phyloP scores from a whole-genome alignment of 176 grass and related monocot species.

The Avena eriantha region DNA sequence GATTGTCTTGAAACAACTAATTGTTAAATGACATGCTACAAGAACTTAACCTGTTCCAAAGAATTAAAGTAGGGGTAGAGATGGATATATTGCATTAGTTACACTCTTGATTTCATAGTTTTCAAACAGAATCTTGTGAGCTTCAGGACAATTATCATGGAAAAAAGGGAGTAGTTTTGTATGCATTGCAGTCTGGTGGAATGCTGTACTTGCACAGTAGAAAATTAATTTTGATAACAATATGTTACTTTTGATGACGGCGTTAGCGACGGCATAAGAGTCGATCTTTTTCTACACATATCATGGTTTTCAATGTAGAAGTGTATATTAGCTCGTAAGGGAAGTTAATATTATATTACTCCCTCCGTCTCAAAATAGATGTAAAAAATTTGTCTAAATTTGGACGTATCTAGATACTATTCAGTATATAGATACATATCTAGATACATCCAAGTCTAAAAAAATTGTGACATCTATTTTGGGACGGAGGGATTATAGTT shows the following conservation, averaged over 20 bases:
- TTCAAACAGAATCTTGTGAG: background rate
- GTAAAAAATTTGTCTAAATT: too few relatives aligned
- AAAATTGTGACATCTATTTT: too few relatives aligned
- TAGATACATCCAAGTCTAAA: too few relatives aligned
- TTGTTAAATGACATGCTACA: background rate
- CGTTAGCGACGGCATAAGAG: background rate
- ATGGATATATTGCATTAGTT: background rate
- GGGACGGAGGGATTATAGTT: too few relatives aligned
- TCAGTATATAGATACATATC: too few relatives aligned
- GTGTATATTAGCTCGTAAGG: background rate
- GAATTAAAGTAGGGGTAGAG: background rate
- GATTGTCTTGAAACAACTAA: background rate
- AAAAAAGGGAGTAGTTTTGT: background rate
- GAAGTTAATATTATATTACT: background rate
- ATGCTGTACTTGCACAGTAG: background rate
- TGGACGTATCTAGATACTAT: too few relatives aligned
- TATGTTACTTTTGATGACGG: background rate
- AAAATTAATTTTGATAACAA: slow-evolving; percentile 10
- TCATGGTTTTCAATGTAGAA: background rate
- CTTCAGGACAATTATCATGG: background rate
- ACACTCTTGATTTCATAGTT: background rate
- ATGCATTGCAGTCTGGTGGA: slow-evolving; percentile 19
- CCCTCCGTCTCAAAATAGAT: too few relatives aligned
- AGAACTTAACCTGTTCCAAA: background rate
- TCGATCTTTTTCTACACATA: background rate